These are phyloP conservation scores for Fusarium verticillioides DNA, from an alignment of 2,329 filamentous ascomycete species.

Conservation along the genomic window DNA sequence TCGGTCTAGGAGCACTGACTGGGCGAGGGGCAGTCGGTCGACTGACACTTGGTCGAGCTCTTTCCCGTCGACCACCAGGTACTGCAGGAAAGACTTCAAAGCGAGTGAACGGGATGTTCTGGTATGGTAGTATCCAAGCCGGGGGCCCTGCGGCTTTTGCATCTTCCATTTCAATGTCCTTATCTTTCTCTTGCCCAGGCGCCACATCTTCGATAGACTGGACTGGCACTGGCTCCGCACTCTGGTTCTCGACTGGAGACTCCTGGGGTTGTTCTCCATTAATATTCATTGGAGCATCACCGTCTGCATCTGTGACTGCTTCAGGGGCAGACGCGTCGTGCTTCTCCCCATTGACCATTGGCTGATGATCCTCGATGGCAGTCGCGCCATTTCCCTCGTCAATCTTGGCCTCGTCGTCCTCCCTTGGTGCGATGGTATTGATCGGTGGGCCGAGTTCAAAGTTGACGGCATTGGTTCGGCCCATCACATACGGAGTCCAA, in stretches of 20 bases:
- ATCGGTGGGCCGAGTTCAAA: conserved; percentile 85
- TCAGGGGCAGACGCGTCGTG: conserved; percentile 8
- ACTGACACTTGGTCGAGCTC: conserved; percentile 55
- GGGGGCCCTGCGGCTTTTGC: conserved; percentile 43
- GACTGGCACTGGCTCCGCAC: conserved; percentile 44
- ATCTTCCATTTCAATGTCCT: conserved; percentile 45
- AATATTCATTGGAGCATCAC: not conserved
- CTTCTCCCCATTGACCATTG: conserved; percentile 42
- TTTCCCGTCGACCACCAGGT: conserved; percentile 59
- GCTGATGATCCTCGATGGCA: conserved; percentile 31
- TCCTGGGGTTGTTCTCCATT: conserved; percentile 15
- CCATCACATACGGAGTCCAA: conserved; percentile 99
- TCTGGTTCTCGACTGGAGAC: conserved; percentile 32
- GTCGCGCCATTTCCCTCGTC: conserved; percentile 46
- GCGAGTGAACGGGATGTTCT: conserved; percentile 72
- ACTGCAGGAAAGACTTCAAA: conserved; percentile 84
- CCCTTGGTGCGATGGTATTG: conserved; percentile 87
- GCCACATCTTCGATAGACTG: conserved; percentile 46
- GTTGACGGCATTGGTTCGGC: conserved; percentile 81
- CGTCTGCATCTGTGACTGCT: not conserved
- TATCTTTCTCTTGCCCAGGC: conserved; percentile 49
- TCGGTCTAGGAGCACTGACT: conserved; percentile 51
- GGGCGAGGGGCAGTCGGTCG: conserved; percentile 53
- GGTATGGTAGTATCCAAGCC: conserved; percentile 61
- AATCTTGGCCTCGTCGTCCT: conserved; percentile 70